Evolutionary conservation across 805 yeast genomes (phyloP), one percentile per base, ranked within the genome.

Genomic region (Saccharomycopsis sp.): DNA sequence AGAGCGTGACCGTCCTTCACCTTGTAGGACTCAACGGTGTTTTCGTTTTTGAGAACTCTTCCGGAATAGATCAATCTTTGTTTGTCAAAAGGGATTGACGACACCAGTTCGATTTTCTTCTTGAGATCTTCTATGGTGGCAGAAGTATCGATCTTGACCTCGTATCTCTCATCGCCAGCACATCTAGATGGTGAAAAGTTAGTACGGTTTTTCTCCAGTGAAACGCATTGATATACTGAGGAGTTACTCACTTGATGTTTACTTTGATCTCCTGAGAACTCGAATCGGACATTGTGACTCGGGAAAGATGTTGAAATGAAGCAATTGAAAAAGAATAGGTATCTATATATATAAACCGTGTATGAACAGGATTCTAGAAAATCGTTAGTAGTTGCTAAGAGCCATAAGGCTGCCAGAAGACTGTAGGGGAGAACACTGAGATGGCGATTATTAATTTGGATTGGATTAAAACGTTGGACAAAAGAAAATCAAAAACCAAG

Each of bases 41-140:
- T 94, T 41, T 75, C 76, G 67, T 92, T 97, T 71, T 91, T 91
- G 67, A 92, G 79, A 37, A 94, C 96, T 64, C 92, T 86, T 47
- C 99, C 99, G 1, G 97, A 88, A 74, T 88, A 92, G 67, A 92
- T 91, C 68, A 92, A 78, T 59, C 98, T 79, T 73, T 91, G 98
- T 61, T 86, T 81, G n/a, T 79, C 86, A 1, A 81, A 83, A 3
- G 96, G 85, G 50, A 91, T 76, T 21, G 81, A 85, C 3, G 91
- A 72, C 59, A 76, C 79, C 20, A 75, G 74, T 24, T 84, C 84
- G 54, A 92, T 76, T 63, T 75, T 75, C 41, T 77, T 78, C 71
- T 92, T 92, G 63, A 92, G 77, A 61, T 85, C 87, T 21, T 75
- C 73, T 37, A 92, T 83, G 1, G 91, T 82, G 51, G 77, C 69